phyloP scores from a whole-genome alignment of 2,329 filamentous ascomycete species.

The Plenodomus biglobosus region DNA sequence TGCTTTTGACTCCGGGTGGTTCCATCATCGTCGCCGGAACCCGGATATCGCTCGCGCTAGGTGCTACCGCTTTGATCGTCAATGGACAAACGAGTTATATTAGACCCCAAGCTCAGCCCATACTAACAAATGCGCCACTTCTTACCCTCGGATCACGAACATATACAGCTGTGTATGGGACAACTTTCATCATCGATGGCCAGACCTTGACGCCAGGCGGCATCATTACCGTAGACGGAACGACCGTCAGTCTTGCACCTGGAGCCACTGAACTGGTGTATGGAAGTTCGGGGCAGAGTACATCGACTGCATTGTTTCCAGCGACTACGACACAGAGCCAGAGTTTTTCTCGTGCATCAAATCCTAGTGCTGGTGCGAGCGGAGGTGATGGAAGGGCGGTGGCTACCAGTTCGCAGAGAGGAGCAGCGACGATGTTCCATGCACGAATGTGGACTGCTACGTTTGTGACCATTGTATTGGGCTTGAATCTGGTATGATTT shows the following conservation, averaged over 20 bases:
- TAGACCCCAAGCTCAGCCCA: slow-evolving; percentile 19
- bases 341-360: slow-evolving; percentile 6
- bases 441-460: background rate
- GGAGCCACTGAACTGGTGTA: slow-evolving; percentile 44
- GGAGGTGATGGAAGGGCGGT: slow-evolving; percentile 10
- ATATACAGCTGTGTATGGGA: slow-evolving; percentile 31
- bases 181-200: slow-evolving; percentile 42
- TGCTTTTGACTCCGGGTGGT: slow-evolving; percentile 45
- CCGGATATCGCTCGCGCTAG: slow-evolving; percentile 35
- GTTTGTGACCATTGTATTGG: background rate
- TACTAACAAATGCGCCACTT: slow-evolving; percentile 31
- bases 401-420: slow-evolving; percentile 9
- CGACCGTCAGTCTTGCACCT: slow-evolving; percentile 37
- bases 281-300: slow-evolving; percentile 35
- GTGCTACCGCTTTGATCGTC: slow-evolving; percentile 33
- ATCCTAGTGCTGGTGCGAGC: slow-evolving; percentile 20
- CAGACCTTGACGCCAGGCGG: slow-evolving; percentile 46
- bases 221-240: slow-evolving; percentile 34
- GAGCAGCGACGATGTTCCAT: background rate
- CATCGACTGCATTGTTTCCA: slow-evolving; percentile 43
- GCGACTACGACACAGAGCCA: slow-evolving; percentile 35
- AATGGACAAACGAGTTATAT: slow-evolving; percentile 38
- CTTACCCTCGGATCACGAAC: slow-evolving; percentile 38
- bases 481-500: background rate
- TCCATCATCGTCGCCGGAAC: slow-evolving; percentile 29